A percentile compares a stretch with the other conserved stretches of the same genome.
These are phyloP conservation scores for Talaromyces sp. DNA, from an alignment of 2,329 filamentous ascomycete genomes.

Conservation along the genomic window DNA sequence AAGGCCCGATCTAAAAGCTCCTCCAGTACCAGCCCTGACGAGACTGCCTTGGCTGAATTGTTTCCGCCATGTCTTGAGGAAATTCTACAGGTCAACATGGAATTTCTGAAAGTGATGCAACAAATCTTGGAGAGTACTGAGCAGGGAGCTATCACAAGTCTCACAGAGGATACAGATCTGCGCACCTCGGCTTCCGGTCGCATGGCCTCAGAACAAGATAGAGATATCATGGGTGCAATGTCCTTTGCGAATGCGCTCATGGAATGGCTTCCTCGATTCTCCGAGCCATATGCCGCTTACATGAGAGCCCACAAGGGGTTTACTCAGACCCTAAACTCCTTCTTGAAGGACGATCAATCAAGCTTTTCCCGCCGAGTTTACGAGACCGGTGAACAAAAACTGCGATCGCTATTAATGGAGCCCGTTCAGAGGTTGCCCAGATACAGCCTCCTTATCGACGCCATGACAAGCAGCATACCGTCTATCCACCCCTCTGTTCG, in stretches of 20 bases:
- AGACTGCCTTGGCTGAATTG: slow-evolving; percentile 68
- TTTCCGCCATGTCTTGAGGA: slow-evolving; percentile 78
- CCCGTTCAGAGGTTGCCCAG: slow-evolving; percentile 90
- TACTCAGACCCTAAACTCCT: slow-evolving; percentile 72
- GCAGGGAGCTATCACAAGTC: slow-evolving; percentile 71
- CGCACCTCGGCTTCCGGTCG: slow-evolving; percentile 47
- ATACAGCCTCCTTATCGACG: slow-evolving; percentile 94
- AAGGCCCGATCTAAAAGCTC: slow-evolving; percentile 59
- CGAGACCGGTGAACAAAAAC: slow-evolving; percentile 80
- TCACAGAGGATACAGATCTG: slow-evolving; percentile 58
- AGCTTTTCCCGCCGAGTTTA: slow-evolving; percentile 78
- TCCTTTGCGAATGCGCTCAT: slow-evolving; percentile 76
- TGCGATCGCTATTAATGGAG: slow-evolving; percentile 91
- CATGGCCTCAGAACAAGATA: slow-evolving; percentile 45
- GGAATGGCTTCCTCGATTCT: slow-evolving; percentile 91
- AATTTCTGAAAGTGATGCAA: slow-evolving; percentile 73
- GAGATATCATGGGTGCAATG: slow-evolving; percentile 73
- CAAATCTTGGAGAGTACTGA: slow-evolving; percentile 79
- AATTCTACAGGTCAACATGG: slow-evolving; percentile 77
- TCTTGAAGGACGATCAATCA: slow-evolving; percentile 72
- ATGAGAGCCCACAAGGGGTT: slow-evolving; percentile 88
- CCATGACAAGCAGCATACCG: slow-evolving; percentile 82
- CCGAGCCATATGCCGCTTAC: slow-evolving; percentile 87
- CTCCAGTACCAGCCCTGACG: slow-evolving; percentile 67
- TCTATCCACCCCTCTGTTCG: slow-evolving; percentile 81